Evolutionary conservation across 805 yeast species (phyloP), one percentile per base, ranked within the genome.

Genomic region (Scheffersomyces ergatensis): DNA sequence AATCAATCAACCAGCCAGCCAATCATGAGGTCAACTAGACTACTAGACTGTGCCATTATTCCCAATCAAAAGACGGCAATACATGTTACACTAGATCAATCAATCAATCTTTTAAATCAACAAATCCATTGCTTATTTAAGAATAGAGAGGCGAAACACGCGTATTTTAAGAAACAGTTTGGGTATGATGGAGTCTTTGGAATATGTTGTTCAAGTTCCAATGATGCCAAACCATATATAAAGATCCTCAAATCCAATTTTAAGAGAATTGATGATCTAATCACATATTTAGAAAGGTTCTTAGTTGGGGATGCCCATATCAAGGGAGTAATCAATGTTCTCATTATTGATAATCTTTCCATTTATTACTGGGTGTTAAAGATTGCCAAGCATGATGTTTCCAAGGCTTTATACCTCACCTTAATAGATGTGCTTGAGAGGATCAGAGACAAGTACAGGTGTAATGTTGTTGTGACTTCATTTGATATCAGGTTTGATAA

Each of bases 291-390:
- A 13, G 14, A 25, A 7, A 11, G 8, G n/a, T 9, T 25, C 13
- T 25, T 25, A 13, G 8, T 14, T 11, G 14, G 29, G 8, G n/a
- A 25, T 12, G 5, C 13, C 5, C 14, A 25, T 9, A 25, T 25
- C 5, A 13, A 7, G 5, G 5, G 5, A 6, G n/a, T 25, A 7
- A 25, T 25, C 8, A 25, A 25, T 25, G 8, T 25, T 11, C 29
- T 62, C 12, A 40, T 62, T 7, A 45, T 63, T 5, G 67, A 63
- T 26, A 58, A 60, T 43, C 30, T 62, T 9, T 62, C 67, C 2
- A 49, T 57, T 9, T 62, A 51, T 40, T 59, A 50, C 39, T 63
- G 65, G 65, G 57, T 53, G 4, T 42, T 54, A 19, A 50, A 48
- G 29, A 23, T 38, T 32, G 40, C 36, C 13, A 37, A 43, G 9